Conservation (phyloP, 108 stramenopile genomes). For the Aurantiochytrium sp. region DNA sequence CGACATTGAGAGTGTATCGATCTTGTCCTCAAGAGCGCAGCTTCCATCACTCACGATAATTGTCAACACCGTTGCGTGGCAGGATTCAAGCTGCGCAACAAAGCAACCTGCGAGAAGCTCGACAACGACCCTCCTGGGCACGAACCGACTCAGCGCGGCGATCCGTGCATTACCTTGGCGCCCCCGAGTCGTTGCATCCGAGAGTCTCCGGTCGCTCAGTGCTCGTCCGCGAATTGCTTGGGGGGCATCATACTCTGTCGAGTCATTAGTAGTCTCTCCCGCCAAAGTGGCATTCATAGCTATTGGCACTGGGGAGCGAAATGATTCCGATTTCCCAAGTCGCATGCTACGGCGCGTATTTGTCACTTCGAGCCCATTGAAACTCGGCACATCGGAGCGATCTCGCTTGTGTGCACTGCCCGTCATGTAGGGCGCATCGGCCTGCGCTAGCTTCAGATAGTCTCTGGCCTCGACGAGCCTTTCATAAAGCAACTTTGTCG, state of each 20-base stretch:
- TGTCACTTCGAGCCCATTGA: background rate
- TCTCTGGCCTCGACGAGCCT: background rate
- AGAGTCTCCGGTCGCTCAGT: background rate
- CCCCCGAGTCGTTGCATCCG: background rate
- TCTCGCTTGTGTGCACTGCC: background rate
- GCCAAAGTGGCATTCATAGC: too few relatives aligned
- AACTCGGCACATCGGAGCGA: background rate
- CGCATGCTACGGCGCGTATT: background rate
- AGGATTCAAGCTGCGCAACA: too few relatives aligned
- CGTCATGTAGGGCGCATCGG: background rate
- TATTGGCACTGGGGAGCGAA: too few relatives aligned
- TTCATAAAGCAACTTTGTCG: background rate
- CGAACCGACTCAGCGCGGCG: too few relatives aligned
- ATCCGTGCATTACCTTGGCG: background rate
- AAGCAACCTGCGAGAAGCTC: too few relatives aligned
- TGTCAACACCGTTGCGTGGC: background rate
- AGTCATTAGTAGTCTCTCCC: too few relatives aligned
- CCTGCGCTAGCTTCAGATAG: background rate
- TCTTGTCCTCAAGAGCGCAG: background rate
- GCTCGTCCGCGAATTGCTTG: background rate
- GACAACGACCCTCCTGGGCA: too few relatives aligned
- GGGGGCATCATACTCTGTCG: too few relatives aligned
- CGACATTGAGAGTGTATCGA: background rate
- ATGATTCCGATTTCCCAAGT: too few relatives aligned
- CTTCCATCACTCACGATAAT: background rate